A percentile compares a stretch with the other conserved stretches of the same genome.
phyloP scores from a whole-genome alignment of 1,284 basidiomycete genomes.

The Peniophora sp. region DNA sequence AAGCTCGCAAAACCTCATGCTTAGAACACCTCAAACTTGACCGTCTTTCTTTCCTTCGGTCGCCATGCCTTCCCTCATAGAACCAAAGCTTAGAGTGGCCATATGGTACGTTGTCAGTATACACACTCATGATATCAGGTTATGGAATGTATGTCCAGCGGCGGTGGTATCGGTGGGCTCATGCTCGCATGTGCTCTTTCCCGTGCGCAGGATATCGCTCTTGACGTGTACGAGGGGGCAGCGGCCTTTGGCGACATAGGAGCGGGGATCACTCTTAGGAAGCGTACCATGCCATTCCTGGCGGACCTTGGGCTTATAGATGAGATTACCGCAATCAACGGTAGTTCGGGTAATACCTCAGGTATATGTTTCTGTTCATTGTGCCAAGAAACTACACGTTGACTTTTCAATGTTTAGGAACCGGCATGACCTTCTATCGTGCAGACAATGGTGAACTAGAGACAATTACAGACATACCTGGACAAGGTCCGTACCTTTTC shows the following conservation, averaged over 20 bases:
- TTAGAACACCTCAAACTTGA: too few species aligned
- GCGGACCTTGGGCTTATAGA: conserved; percentile 21
- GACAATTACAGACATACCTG: not conserved
- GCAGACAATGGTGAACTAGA: not conserved
- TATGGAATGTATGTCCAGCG: conserved; percentile 13
- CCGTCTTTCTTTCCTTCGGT: too few species aligned
- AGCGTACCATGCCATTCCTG: conserved; percentile 23
- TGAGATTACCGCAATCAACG: conserved; percentile 18
- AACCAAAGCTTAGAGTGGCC: not conserved
- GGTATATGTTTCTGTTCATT: not conserved
- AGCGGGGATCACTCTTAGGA: conserved; percentile 28
- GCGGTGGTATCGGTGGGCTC: conserved; percentile 34
- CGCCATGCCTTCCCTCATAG: too few species aligned
- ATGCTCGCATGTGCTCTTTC: conserved; percentile 28
- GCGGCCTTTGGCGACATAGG: conserved; percentile 25
- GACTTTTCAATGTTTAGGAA: conserved; percentile 14
- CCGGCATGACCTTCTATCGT: not conserved
- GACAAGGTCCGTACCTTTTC: conserved; percentile 7
- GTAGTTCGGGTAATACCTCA: conserved; percentile 12
- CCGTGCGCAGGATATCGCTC: conserved; percentile 19
- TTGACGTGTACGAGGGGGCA: conserved; percentile 33
- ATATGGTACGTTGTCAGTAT: not conserved
- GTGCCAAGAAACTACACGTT: not conserved
- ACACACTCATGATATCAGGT: not conserved
- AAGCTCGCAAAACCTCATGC: too few species aligned